A percentile compares a stretch with the other conserved stretches of the same genome.
These are phyloP conservation scores for Saturnispora diversa DNA, from an alignment of 805 yeast species.

Conservation along the genomic window DNA sequence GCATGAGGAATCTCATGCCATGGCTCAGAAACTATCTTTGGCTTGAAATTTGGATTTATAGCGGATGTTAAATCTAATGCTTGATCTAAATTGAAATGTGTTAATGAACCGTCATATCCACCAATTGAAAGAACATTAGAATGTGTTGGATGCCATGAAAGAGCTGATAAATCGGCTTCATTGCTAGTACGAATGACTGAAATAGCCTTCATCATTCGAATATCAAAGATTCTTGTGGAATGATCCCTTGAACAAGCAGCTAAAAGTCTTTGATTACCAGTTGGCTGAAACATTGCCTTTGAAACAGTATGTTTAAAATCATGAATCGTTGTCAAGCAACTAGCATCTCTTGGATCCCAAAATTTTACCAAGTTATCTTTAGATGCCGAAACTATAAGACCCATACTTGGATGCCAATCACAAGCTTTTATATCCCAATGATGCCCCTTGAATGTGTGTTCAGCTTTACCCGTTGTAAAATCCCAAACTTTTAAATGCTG, in stretches of 20 bases:
- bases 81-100: constrained; percentile 61
- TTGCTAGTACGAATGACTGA: constrained; percentile 59
- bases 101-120: constrained; percentile 80
- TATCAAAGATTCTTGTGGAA: constrained; percentile 79
- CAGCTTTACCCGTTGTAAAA: constrained; percentile 81
- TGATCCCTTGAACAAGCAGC: constrained; percentile 88
- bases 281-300: constrained; percentile 65
- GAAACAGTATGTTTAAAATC: constrained; percentile 95
- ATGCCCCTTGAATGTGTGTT: constrained; percentile 75
- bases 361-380: constrained; percentile 88
- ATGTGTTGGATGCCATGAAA: constrained; percentile 91
- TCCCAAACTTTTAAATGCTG: constrained; percentile 88
- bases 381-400: constrained; percentile 85
- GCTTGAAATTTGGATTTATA: constrained; percentile 1
- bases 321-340: constrained; percentile 70
- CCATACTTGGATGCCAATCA: constrained; percentile 92
- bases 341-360: constrained; percentile 89
- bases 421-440: constrained; percentile 98
- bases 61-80: constrained; percentile 28
- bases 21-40: constrained; percentile 8
- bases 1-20: constrained; percentile 74
- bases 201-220: constrained; percentile 75
- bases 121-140: constrained; percentile 74
- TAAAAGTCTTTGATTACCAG: constrained; percentile 61
- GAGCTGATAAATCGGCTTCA: constrained; percentile 75